A percentile compares a stretch with the other conserved stretches of the same genome.
These are phyloP conservation scores for Fremontodendron californicum DNA, from an alignment of 345 rosid species.

Conservation along the genomic window DNA sequence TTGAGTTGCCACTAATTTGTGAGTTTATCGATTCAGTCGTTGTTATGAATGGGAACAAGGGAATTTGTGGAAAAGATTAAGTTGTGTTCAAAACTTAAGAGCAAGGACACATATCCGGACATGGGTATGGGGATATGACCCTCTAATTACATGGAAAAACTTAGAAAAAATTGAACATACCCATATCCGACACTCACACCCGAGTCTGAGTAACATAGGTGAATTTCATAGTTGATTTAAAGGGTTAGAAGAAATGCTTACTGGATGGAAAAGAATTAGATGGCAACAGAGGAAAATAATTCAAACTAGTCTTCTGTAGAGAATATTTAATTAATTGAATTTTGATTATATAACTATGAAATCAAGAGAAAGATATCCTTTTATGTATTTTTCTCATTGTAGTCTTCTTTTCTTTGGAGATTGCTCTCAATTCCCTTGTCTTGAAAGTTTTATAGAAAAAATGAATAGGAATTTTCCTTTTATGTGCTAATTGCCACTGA, in stretches of 20 bases:
- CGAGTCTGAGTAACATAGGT: too few relatives aligned
- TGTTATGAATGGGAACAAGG: too few relatives aligned
- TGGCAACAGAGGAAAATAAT: neutral
- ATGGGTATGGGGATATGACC: too few relatives aligned
- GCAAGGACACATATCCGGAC: too few relatives aligned
- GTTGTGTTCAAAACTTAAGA: too few relatives aligned
- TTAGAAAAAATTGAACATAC: too few relatives aligned
- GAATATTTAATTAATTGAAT: neutral
- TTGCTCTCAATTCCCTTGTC: neutral
- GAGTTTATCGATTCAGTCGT: too few relatives aligned
- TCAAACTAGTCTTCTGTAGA: neutral
- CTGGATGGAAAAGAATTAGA: too few relatives aligned
- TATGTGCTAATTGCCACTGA: slow-evolving; percentile 1
- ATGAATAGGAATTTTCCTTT: neutral
- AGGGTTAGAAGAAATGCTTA: neutral
- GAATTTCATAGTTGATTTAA: neutral
- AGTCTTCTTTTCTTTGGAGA: neutral
- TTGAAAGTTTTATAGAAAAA: neutral
- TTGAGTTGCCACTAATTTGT: too few relatives aligned
- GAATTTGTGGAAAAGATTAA: too few relatives aligned
- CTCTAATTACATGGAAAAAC: too few relatives aligned
- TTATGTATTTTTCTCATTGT: neutral
- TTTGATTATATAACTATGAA: neutral
- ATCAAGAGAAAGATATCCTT: neutral
- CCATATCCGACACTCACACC: too few relatives aligned